Conservation (phyloP, 2,329 filamentous ascomycete genomes). For the Magnaporthales sp. region DNA sequence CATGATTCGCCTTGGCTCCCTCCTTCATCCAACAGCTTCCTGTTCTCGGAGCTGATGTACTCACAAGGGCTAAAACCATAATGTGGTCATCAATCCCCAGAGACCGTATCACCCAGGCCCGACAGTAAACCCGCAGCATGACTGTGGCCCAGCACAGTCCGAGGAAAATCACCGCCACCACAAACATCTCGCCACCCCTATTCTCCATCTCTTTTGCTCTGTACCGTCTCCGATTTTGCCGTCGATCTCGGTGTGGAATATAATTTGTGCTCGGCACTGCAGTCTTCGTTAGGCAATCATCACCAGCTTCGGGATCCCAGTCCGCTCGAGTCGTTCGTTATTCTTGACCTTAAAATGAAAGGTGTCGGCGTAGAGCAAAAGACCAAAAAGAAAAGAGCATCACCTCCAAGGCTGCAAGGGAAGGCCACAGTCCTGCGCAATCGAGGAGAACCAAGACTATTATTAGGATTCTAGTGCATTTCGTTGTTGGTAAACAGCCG, state of each 20-base stretch:
- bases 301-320: neutral
- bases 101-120: conserved; percentile 2
- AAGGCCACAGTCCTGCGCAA: neutral
- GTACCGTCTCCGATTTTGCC: neutral
- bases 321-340: neutral
- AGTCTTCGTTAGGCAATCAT: neutral
- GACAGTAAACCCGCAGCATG: conserved; percentile 7
- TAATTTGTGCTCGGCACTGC: neutral
- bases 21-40: neutral
- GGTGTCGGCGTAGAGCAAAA: neutral
- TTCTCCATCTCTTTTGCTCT: conserved; percentile 4
- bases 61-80: neutral
- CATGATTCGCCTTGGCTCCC: neutral
- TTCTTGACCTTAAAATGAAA: neutral
- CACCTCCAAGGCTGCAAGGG: neutral
- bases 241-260: neutral
- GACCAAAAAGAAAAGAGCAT: neutral
- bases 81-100: neutral
- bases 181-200: conserved; percentile 6
- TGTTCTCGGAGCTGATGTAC: neutral
- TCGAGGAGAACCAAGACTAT: neutral
- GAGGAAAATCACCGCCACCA: conserved; percentile 8
- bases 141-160: conserved; percentile 8
- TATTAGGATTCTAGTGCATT: neutral
- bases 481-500: neutral